A percentile compares a stretch with the other conserved stretches of the same genome.
phyloP scores from a whole-genome alignment of 805 yeast genomes.

The Monosporozyma servazzii region DNA sequence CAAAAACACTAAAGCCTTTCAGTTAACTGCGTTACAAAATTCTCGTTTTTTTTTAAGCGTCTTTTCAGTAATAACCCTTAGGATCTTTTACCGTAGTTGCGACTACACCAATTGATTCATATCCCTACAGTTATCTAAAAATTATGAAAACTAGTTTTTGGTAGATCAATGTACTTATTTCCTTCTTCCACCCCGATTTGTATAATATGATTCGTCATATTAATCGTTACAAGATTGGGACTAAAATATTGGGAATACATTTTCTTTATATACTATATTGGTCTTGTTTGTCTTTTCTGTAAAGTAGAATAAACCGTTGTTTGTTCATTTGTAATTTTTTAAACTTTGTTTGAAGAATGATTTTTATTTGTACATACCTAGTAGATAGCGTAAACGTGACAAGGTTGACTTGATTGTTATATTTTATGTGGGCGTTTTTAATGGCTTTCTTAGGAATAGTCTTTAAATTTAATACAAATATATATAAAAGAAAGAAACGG shows the following conservation, averaged over 20 bases:
- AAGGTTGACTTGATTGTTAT: too few relatives aligned
- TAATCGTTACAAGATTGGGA: slow-evolving; percentile 25
- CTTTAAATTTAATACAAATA: not conserved
- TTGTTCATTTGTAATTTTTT: too few relatives aligned
- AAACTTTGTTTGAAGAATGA: too few relatives aligned
- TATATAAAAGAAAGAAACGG: not conserved
- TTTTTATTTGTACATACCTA: too few relatives aligned
- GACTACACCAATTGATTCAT: slow-evolving; percentile 25
- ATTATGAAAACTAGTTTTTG: slow-evolving; percentile 30
- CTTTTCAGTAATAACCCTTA: slow-evolving; percentile 7
- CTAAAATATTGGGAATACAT: slow-evolving; percentile 27
- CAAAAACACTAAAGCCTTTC: slow-evolving; percentile 28
- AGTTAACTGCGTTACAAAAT: slow-evolving; percentile 5
- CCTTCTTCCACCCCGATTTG: slow-evolving; percentile 33
- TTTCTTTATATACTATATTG: not conserved
- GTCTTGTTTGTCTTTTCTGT: too few relatives aligned
- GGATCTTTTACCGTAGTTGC: slow-evolving; percentile 28
- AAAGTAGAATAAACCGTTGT: too few relatives aligned
- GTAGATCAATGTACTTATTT: slow-evolving; percentile 17
- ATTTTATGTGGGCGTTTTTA: too few relatives aligned
- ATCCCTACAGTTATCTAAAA: slow-evolving; percentile 18
- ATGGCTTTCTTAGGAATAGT: not conserved
- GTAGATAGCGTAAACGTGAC: too few relatives aligned
- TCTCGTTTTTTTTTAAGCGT: not conserved
- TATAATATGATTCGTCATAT: slow-evolving; percentile 8